Evolutionary conservation across 78 protist genomes (phyloP).

Genomic region (Dictyostelium brefeldianum): DNA sequence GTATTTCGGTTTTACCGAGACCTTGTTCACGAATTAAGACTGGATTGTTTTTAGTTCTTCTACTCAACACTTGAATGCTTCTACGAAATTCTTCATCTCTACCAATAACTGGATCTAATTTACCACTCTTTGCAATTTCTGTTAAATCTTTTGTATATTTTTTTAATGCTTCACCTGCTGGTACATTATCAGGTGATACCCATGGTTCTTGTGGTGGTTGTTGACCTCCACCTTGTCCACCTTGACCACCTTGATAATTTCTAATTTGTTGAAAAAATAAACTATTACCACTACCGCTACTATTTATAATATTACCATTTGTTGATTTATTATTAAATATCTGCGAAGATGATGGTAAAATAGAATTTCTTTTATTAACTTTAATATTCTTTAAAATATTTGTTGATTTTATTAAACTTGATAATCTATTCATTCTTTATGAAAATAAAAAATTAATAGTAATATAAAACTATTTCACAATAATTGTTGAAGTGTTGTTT

Average conservation of each 20-base stretch:
- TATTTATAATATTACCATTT: neutral
- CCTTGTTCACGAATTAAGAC: constrained; percentile 99
- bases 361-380: constrained; percentile 17
- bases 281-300: neutral
- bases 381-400: neutral
- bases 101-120: constrained; percentile 99
- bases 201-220: constrained; percentile 57
- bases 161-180: constrained; percentile 78
- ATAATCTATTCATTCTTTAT: constrained; percentile 21
- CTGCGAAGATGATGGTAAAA: neutral
- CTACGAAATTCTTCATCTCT: constrained; percentile 98
- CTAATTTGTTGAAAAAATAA: constrained; percentile 14
- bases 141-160: constrained; percentile 79
- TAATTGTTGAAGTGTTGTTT: too few species aligned
- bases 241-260: constrained; percentile 23
- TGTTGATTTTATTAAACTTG: neutral
- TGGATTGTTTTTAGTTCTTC: constrained; percentile 99
- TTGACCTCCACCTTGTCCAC: constrained; percentile 39
- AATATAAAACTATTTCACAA: too few species aligned
- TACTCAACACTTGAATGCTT: constrained; percentile 80
- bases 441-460: neutral
- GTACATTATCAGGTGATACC: constrained; percentile 64
- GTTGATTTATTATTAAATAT: neutral
- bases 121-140: constrained; percentile 86
- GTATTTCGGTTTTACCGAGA: constrained; percentile 95